phyloP scores from a whole-genome alignment of 257 asterid species.

The Primulina tabacum region DNA sequence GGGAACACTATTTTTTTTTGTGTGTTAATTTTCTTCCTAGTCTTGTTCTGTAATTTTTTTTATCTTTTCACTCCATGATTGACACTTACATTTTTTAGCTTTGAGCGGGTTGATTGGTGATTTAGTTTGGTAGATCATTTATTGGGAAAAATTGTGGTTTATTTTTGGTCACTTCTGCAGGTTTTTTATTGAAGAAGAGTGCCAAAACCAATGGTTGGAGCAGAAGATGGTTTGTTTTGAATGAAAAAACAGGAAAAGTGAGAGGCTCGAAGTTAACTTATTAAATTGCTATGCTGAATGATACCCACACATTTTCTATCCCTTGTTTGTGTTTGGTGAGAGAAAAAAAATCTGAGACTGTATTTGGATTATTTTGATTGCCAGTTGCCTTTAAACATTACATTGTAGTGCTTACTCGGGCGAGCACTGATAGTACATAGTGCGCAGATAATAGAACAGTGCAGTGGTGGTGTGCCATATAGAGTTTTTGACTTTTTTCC shows the following conservation, averaged over 20 bases:
- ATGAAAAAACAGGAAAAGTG: constrained; percentile 96
- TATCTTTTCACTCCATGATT: no score
- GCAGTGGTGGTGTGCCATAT: background rate
- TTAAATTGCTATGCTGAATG: constrained; percentile 9
- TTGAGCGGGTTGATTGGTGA: background rate
- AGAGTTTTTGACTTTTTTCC: no score
- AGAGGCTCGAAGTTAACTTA: constrained; percentile 27
- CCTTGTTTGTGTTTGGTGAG: no score
- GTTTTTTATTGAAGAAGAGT: constrained; percentile 36
- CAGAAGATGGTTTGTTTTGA: constrained; percentile 91
- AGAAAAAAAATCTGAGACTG: no score
- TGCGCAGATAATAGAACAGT: background rate
- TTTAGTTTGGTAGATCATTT: constrained; percentile 12
- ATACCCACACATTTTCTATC: constrained; percentile 9
- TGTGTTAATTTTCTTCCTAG: no score
- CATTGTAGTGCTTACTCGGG: no score
- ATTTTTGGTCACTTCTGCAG: background rate
- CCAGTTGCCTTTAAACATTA: no score
- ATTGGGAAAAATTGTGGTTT: constrained; percentile 5
- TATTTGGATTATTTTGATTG: no score
- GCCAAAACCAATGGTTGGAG: constrained; percentile 89
- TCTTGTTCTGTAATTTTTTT: no score
- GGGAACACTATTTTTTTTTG: no score
- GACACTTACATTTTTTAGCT: no score
- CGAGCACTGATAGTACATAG: background rate